Conservation (phyloP, 495 filamentous ascomycete species). For the Penicillium turbatum region DNA sequence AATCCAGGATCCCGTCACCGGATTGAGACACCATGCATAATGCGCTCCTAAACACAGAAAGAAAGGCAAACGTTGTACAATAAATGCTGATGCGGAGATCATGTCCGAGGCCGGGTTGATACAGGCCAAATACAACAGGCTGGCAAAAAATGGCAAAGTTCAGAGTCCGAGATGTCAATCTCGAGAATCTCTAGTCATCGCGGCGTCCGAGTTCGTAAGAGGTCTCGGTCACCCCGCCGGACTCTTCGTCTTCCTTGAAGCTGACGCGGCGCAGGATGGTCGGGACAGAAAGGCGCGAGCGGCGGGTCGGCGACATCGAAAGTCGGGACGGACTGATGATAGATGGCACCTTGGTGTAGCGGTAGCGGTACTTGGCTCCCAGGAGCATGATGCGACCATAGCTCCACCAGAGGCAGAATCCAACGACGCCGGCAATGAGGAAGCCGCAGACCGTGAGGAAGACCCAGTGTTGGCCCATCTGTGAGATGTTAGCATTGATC, state of each 20-base stretch:
- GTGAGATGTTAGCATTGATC: slow-evolving; percentile 6
- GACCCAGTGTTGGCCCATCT: slow-evolving; percentile 71
- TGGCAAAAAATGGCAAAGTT: slow-evolving; percentile 7
- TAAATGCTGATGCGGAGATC: slow-evolving; percentile 29
- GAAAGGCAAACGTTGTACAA: slow-evolving; percentile 22
- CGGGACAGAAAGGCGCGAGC: slow-evolving; percentile 35
- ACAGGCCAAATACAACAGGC: slow-evolving; percentile 20
- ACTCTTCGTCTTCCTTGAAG: slow-evolving; percentile 46
- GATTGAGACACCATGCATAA: slow-evolving; percentile 28
- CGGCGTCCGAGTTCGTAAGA: slow-evolving; percentile 42
- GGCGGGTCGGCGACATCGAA: slow-evolving; percentile 32
- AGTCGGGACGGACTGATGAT: slow-evolving; percentile 27
- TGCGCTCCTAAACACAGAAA: slow-evolving; percentile 23
- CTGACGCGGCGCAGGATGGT: slow-evolving; percentile 40
- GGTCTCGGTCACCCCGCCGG: slow-evolving; percentile 32
- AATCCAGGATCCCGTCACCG: slow-evolving; percentile 26
- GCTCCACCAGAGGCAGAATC: slow-evolving; percentile 54
- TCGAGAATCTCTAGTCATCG: slow-evolving; percentile 31
- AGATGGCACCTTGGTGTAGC: slow-evolving; percentile 35
- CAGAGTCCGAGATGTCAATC: not conserved
- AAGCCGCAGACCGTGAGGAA: slow-evolving; percentile 64
- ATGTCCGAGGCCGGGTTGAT: slow-evolving; percentile 25
- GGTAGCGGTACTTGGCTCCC: slow-evolving; percentile 42
- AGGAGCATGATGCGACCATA: slow-evolving; percentile 48
- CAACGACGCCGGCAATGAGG: slow-evolving; percentile 52